These are phyloP conservation scores for Leucogyrophana mollusca DNA, from an alignment of 768 basidiomycete genomes.

Conservation along the genomic window DNA sequence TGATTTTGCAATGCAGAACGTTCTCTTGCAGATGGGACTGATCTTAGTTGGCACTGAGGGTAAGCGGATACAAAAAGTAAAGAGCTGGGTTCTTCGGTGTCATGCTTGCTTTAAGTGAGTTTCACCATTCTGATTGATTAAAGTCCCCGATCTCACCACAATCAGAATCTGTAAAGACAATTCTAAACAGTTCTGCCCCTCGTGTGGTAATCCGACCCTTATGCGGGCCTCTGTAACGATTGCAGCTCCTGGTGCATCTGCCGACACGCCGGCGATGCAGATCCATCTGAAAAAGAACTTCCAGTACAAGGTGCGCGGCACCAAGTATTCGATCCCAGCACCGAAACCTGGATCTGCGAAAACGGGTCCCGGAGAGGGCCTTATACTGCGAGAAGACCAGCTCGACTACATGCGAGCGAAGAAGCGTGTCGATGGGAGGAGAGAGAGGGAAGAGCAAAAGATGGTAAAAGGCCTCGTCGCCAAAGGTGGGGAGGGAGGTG, in stretches of 20 bases:
- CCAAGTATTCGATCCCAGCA: slow-evolving; percentile 87
- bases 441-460: slow-evolving; percentile 67
- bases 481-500: slow-evolving; percentile 47
- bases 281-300: slow-evolving; percentile 96
- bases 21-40: slow-evolving; percentile 90
- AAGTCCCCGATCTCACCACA: neutral
- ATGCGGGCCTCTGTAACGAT: slow-evolving; percentile 90
- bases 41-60: slow-evolving; percentile 89
- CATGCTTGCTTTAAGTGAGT: slow-evolving; percentile 99
- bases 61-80: slow-evolving; percentile 84
- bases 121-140: neutral
- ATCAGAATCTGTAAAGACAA: slow-evolving; percentile 91
- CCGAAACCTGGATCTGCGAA: slow-evolving; percentile 90
- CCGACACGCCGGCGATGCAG: slow-evolving; percentile 69
- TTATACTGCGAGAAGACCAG: slow-evolving; percentile 94
- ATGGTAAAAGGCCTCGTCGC: slow-evolving; percentile 64
- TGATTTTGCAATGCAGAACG: slow-evolving; percentile 99
- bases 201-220: slow-evolving; percentile 91
- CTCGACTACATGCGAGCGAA: slow-evolving; percentile 82
- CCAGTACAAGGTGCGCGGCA: slow-evolving; percentile 90
- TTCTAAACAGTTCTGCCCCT: slow-evolving; percentile 95
- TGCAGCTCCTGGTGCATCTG: slow-evolving; percentile 57
- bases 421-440: slow-evolving; percentile 69
- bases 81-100: slow-evolving; percentile 94
- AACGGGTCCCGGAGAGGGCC: slow-evolving; percentile 73